Evolutionary conservation across 2,329 filamentous ascomycete species (phyloP).

Genomic region (Lachnellula suecica): DNA sequence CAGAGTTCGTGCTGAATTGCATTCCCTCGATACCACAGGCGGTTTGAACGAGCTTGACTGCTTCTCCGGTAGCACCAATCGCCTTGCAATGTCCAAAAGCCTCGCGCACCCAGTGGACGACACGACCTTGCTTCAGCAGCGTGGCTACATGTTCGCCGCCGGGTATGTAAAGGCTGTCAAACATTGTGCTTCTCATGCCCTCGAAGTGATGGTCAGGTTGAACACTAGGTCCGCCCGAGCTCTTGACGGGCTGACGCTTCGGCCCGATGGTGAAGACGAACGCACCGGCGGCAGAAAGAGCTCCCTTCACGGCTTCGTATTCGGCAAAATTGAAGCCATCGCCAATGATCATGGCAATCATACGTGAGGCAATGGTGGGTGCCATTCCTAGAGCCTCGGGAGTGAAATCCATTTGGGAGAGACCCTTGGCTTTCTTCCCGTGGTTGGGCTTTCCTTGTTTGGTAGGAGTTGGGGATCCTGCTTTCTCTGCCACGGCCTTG

Average conservation of each 20-base stretch:
- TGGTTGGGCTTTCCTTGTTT: slow-evolving; percentile 57
- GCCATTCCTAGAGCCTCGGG: slow-evolving; percentile 44
- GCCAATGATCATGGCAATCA: slow-evolving; percentile 73
- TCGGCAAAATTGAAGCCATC: slow-evolving; percentile 71
- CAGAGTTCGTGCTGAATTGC: slow-evolving; percentile 40
- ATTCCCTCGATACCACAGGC: slow-evolving; percentile 45
- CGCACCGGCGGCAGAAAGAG: slow-evolving; percentile 60
- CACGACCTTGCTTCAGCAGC: slow-evolving; percentile 68
- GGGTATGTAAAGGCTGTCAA: slow-evolving; percentile 76
- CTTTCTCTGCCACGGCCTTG: slow-evolving; percentile 65
- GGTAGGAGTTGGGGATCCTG: slow-evolving; percentile 61
- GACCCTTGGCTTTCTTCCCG: slow-evolving; percentile 63
- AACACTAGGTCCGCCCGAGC: slow-evolving; percentile 45
- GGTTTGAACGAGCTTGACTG: slow-evolving; percentile 59
- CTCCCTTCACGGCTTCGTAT: slow-evolving; percentile 64
- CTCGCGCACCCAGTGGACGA: slow-evolving; percentile 75
- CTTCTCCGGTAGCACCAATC: slow-evolving; percentile 75
- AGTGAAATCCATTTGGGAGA: slow-evolving; percentile 69
- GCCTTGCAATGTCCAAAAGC: slow-evolving; percentile 81
- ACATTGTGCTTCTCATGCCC: slow-evolving; percentile 77
- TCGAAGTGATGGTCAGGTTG: slow-evolving; percentile 77
- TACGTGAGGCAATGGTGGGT: slow-evolving; percentile 68
- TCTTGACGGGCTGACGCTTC: slow-evolving; percentile 62
- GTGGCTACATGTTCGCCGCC: slow-evolving; percentile 65
- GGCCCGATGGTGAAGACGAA: slow-evolving; percentile 73